A percentile compares a stretch with the other conserved stretches of the same genome.
These are phyloP conservation scores for Dissophora ornata DNA, from an alignment of 192 early-diverging fungal genomes.

Conservation along the genomic window DNA sequence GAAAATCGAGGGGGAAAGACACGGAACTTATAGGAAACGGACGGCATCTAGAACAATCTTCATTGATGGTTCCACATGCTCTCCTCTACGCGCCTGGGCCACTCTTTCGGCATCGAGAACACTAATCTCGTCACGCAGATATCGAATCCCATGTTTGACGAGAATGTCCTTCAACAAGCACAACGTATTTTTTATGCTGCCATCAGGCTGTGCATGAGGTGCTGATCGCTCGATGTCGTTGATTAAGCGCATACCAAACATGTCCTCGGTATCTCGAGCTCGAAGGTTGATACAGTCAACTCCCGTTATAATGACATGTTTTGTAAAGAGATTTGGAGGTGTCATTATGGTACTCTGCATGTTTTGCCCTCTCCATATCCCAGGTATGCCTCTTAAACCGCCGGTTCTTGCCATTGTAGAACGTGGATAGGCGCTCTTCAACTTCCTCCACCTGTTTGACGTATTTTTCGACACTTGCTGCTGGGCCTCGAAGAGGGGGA, in stretches of 20 bases:
- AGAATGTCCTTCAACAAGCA: slow-evolving; percentile 5
- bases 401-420: no score
- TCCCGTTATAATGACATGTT: no score
- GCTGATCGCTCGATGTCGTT: slow-evolving; percentile 24
- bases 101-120: slow-evolving; percentile 12
- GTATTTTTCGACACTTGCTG: no score
- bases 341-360: no score
- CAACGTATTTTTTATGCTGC: slow-evolving; percentile 11
- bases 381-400: no score
- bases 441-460: no score
- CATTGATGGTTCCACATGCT: slow-evolving; percentile 12
- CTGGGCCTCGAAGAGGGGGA: no score
- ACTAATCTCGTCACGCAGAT: slow-evolving; percentile 19
- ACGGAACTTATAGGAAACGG: slow-evolving; percentile 11
- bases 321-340: no score
- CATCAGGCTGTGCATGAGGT: slow-evolving; percentile 11
- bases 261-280: slow-evolving; percentile 10
- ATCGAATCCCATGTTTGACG: background rate
- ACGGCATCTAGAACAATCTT: slow-evolving; percentile 20
- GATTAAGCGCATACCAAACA: slow-evolving; percentile 21
- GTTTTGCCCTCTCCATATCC: no score
- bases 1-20: background rate
- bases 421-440: no score
- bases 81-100: slow-evolving; percentile 9
- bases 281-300: slow-evolving; percentile 25